These are phyloP conservation scores for Hypoxylon fragiforme DNA, from an alignment of 495 filamentous ascomycete genomes.

Conservation along the genomic window DNA sequence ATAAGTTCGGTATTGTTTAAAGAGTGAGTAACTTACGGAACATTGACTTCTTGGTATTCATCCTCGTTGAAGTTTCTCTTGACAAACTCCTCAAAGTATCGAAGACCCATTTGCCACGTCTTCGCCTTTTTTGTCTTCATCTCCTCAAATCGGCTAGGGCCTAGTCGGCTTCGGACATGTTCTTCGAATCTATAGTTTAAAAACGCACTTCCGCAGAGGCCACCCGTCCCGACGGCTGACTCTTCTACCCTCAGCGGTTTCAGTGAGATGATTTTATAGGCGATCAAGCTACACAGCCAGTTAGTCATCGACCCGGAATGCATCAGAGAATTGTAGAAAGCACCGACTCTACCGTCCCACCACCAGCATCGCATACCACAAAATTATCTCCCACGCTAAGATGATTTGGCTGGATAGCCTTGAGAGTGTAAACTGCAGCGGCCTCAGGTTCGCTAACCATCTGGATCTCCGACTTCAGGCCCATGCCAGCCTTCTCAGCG, in stretches of 20 bases:
- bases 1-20: not conserved
- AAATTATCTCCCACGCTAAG: slow-evolving; percentile 69
- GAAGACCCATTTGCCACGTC: slow-evolving; percentile 74
- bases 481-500: slow-evolving; percentile 70
- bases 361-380: slow-evolving; percentile 74
- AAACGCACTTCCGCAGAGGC: slow-evolving; percentile 69
- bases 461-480: slow-evolving; percentile 58
- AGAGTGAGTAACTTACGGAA: slow-evolving; percentile 52
- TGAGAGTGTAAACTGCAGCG: slow-evolving; percentile 72
- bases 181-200: slow-evolving; percentile 72
- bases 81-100: slow-evolving; percentile 67
- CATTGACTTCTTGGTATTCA: slow-evolving; percentile 67
- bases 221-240: slow-evolving; percentile 66
- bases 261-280: slow-evolving; percentile 65
- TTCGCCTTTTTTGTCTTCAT: slow-evolving; percentile 62
- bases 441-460: slow-evolving; percentile 79
- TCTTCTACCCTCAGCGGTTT: slow-evolving; percentile 64
- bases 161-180: slow-evolving; percentile 62
- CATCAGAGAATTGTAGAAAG: slow-evolving; percentile 18
- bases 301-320: slow-evolving; percentile 31
- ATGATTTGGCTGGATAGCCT: slow-evolving; percentile 66
- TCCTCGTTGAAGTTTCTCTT: slow-evolving; percentile 77
- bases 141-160: slow-evolving; percentile 60
- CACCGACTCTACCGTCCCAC: slow-evolving; percentile 69
- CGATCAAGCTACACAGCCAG: slow-evolving; percentile 57